These are phyloP conservation scores for Quambalaria eucalypti DNA, from an alignment of 1,284 basidiomycete species.

Conservation along the genomic window DNA sequence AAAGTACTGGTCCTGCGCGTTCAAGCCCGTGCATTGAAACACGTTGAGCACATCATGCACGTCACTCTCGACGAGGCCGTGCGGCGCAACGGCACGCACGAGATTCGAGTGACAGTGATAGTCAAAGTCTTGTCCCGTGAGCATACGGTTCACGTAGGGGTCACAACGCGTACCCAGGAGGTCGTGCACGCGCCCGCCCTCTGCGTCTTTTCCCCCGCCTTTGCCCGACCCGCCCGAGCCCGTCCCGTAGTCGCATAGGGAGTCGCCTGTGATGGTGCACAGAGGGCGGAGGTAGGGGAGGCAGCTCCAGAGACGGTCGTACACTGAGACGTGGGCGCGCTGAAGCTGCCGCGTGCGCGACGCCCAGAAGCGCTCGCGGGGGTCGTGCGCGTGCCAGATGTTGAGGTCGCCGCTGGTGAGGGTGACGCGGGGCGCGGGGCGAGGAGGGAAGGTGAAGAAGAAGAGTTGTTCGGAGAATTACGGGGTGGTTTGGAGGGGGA, in stretches of 20 bases:
- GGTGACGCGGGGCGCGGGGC: too few species aligned
- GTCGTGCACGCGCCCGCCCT: conserved; percentile 14
- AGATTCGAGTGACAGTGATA: conserved; percentile 15
- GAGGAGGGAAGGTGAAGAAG: too few species aligned
- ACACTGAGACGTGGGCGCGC: conserved; percentile 14
- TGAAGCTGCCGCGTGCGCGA: conserved; percentile 15
- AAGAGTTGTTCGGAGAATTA: too few species aligned
- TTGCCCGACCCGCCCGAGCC: conserved; percentile 7
- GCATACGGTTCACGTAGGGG: conserved; percentile 15
- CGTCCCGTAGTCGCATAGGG: conserved; percentile 7
- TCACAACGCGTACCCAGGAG: conserved; percentile 14
- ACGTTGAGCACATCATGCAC: conserved; percentile 17
- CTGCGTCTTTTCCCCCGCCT: conserved; percentile 8
- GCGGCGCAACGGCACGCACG: conserved; percentile 8
- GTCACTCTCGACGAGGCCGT: conserved; percentile 11
- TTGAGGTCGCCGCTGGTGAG: conserved; percentile 13
- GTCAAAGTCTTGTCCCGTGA: conserved; percentile 15
- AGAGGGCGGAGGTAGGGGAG: conserved; percentile 15
- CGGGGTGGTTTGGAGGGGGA: too few species aligned
- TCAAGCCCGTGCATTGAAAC: conserved; percentile 16
- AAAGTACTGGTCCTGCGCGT: conserved; percentile 14
- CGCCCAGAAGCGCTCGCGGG: conserved; percentile 16
- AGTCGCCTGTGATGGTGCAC: conserved; percentile 15
- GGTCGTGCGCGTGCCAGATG: conserved; percentile 11
- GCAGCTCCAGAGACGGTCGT: conserved; percentile 14